phyloP scores from a whole-genome alignment of 352 stramenopile genomes.

The Phytophthora constricta region DNA sequence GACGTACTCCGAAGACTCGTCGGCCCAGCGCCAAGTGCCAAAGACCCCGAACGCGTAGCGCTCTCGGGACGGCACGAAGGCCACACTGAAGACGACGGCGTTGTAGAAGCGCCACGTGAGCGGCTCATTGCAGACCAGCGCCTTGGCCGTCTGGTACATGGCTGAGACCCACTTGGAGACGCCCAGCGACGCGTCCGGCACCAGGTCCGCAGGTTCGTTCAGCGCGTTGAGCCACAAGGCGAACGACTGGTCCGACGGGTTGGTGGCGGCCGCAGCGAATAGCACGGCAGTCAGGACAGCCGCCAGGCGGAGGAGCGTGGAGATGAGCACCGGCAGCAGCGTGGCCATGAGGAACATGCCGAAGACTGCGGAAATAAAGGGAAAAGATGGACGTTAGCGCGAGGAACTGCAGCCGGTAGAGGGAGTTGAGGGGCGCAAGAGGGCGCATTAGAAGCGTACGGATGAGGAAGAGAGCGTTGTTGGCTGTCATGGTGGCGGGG shows the following conservation, averaged over 20 bases:
- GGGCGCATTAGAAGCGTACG: conserved; percentile 33
- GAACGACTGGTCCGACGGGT: conserved; percentile 78
- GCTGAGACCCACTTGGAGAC: conserved; percentile 76
- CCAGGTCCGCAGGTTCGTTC: conserved; percentile 41
- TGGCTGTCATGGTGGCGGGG: conserved; percentile 49
- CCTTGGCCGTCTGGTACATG: conserved; percentile 73
- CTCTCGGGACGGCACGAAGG: conserved; percentile 65
- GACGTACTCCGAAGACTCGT: conserved; percentile 49
- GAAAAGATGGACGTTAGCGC: conserved; percentile 1
- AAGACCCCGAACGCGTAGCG: conserved; percentile 72
- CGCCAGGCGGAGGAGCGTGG: conserved; percentile 46
- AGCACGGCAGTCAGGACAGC: conserved; percentile 38
- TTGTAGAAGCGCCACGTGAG: conserved; percentile 74
- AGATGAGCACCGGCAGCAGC: conserved; percentile 66
- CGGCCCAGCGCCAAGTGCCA: conserved; percentile 77
- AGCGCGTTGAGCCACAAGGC: conserved; percentile 69
- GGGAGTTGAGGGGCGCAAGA: conserved; percentile 1
- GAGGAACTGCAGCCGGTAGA: no score
- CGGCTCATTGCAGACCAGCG: conserved; percentile 65
- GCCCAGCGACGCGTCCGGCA: conserved; percentile 51
- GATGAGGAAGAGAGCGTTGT: conserved; percentile 79
- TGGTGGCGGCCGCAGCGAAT: conserved; percentile 49
- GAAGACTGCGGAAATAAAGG: conserved; percentile 46
- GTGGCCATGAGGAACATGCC: conserved; percentile 75
- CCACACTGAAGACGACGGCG: conserved; percentile 65